A percentile compares a stretch with the other conserved stretches of the same genome.
phyloP scores from a whole-genome alignment of 345 rosid species.

The Rhizophora apiculata region DNA sequence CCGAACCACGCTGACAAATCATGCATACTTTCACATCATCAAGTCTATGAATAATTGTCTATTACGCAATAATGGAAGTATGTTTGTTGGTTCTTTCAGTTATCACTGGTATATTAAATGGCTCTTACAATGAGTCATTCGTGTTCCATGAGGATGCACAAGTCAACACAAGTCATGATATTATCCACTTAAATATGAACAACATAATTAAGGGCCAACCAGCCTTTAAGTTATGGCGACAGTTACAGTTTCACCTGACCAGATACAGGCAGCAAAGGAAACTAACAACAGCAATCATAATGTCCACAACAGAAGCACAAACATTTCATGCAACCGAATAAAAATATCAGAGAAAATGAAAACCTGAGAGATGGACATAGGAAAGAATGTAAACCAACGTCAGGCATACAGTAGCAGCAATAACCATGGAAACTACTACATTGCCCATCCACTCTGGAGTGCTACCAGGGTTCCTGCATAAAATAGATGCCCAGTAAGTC shows the following conservation, averaged over 20 bases:
- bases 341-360: constrained; percentile 14
- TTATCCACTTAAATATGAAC: background rate
- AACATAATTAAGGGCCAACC: background rate
- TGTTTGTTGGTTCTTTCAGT: background rate
- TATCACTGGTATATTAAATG: background rate
- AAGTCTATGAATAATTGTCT: no score
- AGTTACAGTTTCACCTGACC: background rate
- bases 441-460: constrained; percentile 89
- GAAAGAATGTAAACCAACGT: constrained; percentile 79
- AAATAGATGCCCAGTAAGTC: background rate
- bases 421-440: constrained; percentile 43
- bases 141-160: background rate
- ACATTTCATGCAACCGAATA: constrained; percentile 9
- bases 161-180: background rate
- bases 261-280: background rate
- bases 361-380: constrained; percentile 89
- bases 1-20: background rate
- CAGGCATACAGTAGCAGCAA: constrained; percentile 64
- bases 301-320: background rate
- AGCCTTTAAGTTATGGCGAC: no score
- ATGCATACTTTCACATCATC: no score
- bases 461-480: constrained; percentile 74
- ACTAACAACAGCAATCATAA: background rate
- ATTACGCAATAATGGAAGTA: background rate
- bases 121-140: background rate